Evolutionary conservation across 306 rosid genomes (phyloP).

Genomic region (Begonia fuchsioides): DNA sequence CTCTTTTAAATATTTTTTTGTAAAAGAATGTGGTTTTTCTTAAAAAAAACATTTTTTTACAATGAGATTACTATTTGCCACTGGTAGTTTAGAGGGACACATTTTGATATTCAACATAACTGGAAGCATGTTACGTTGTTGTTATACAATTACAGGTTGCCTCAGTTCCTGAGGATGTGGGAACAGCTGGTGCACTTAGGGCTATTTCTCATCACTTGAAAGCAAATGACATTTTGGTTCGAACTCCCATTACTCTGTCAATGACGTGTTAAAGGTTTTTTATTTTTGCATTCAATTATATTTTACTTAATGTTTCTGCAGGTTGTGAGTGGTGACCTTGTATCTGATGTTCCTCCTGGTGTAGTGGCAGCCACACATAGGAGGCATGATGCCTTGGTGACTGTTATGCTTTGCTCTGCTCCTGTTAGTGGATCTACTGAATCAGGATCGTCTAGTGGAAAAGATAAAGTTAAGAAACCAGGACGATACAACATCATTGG

Average conservation of each 20-base stretch:
- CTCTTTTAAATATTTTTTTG: too few relatives aligned
- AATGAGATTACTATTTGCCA: too few relatives aligned
- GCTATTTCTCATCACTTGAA: slow-evolving; percentile 72
- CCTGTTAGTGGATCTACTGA: slow-evolving; percentile 82
- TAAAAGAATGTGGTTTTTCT: too few relatives aligned
- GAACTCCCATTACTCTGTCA: too few relatives aligned
- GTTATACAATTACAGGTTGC: slow-evolving; percentile 50
- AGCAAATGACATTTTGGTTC: slow-evolving; percentile 79
- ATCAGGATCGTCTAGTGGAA: slow-evolving; percentile 71
- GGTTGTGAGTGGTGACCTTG: slow-evolving; percentile 97
- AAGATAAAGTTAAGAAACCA: slow-evolving; percentile 81
- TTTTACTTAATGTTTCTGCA: slow-evolving; percentile 26
- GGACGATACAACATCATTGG: slow-evolving; percentile 72
- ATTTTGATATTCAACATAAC: too few relatives aligned
- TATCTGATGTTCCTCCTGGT: slow-evolving; percentile 88
- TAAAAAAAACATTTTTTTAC: too few relatives aligned
- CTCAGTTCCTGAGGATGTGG: slow-evolving; percentile 87
- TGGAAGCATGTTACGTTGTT: neutral
- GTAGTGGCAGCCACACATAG: slow-evolving; percentile 95
- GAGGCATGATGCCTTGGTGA: slow-evolving; percentile 82
- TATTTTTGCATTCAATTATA: slow-evolving; percentile 4
- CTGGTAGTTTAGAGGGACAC: too few relatives aligned
- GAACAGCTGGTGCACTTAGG: slow-evolving; percentile 89
- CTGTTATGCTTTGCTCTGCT: slow-evolving; percentile 82
- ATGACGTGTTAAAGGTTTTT: neutral